Percentiles rank a stretch among this genome's conserved stretches.
phyloP scores from a whole-genome alignment of 1,284 basidiomycete species.

The Pseudozyma pruni region DNA sequence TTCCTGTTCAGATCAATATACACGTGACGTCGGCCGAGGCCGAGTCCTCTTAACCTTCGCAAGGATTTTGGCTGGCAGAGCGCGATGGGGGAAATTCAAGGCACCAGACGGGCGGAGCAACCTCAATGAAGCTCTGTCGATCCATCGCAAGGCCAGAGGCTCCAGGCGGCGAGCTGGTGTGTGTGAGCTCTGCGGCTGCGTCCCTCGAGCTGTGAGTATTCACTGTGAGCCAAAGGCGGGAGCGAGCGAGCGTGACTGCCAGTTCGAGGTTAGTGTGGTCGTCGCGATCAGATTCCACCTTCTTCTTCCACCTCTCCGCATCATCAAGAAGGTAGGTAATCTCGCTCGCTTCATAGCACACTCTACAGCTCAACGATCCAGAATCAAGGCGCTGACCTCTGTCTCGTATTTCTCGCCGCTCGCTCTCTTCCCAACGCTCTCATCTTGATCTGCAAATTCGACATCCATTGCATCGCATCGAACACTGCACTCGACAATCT shows the following conservation, averaged over 20 bases:
- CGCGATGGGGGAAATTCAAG: not conserved
- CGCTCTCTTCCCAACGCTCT: slow-evolving; percentile 1
- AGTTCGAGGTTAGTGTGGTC: slow-evolving; percentile 22
- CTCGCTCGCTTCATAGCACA: slow-evolving; percentile 22
- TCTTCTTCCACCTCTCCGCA: slow-evolving; percentile 51
- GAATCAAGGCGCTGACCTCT: slow-evolving; percentile 29
- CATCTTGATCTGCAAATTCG: not conserved
- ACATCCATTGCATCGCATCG: slow-evolving; percentile 7
- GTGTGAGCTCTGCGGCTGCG: too few relatives aligned
- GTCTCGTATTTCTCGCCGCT: slow-evolving; percentile 7
- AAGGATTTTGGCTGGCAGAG: not conserved
- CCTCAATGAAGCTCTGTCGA: too few relatives aligned
- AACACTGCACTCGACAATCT: slow-evolving; percentile 9
- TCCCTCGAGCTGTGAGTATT: not conserved
- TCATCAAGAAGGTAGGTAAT: slow-evolving; percentile 56
- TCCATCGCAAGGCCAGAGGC: too few relatives aligned
- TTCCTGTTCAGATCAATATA: not conserved
- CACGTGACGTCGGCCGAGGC: slow-evolving; percentile 38
- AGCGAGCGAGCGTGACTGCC: slow-evolving; percentile 7
- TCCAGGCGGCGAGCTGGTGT: too few relatives aligned
- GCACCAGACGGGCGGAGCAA: not conserved
- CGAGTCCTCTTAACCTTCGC: too few relatives aligned
- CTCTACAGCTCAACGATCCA: not conserved
- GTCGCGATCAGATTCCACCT: slow-evolving; percentile 21
- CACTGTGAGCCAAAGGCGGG: not conserved